Evolutionary conservation across 1,284 basidiomycete species (phyloP), one percentile per base, ranked within the genome.

Genomic region (Porogramme epimiltina): DNA sequence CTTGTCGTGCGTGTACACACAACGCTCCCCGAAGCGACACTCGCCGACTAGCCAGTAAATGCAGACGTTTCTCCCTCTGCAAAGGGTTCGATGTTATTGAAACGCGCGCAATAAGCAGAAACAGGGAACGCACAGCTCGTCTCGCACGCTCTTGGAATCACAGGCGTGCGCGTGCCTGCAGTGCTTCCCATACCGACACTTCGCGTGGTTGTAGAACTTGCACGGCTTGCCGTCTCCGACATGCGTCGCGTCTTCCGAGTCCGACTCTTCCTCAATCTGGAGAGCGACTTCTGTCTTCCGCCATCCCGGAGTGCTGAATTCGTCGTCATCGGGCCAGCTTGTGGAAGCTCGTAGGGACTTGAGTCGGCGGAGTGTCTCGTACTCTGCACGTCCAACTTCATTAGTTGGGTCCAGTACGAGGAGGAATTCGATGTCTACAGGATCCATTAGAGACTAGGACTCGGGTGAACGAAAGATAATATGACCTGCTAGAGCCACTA

Each of bases 1-100:
- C 44, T 62, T 62, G 39, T 66, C 65, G 57, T 77, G 75, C 33
- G 67, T 55, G 49, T 77, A 76, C 10, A 63, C 62, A 53, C 74
- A 77, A 5, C 34, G 34, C 9, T 37, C 56, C 2, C 26, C 34
- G 54, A 69, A 72, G 52, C 67, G 70, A 64, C 74, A 75, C 4
- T 49, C 36, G 3, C 62, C 66, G 13, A 74, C 52, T 15, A 75
- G 56, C 57, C 62, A 69, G 54, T 43, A 45, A 11, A 40, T 13
- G 37, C 48, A 49, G 3, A 49, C 48, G 24, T 49, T 49, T 5
- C 48, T 33, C 13, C 48, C 48, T 3, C 48, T 49, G 24, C 20
- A 6, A 23, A 15, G 10, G 11, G 9, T 28, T 24, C 5, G 15
- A 20, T 4, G 4, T 43, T 24, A 37, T 6, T 5, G n/a, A 6